Evolutionary conservation across 208 protist species (phyloP).

Genomic region (Wallacemonas collosoma): DNA sequence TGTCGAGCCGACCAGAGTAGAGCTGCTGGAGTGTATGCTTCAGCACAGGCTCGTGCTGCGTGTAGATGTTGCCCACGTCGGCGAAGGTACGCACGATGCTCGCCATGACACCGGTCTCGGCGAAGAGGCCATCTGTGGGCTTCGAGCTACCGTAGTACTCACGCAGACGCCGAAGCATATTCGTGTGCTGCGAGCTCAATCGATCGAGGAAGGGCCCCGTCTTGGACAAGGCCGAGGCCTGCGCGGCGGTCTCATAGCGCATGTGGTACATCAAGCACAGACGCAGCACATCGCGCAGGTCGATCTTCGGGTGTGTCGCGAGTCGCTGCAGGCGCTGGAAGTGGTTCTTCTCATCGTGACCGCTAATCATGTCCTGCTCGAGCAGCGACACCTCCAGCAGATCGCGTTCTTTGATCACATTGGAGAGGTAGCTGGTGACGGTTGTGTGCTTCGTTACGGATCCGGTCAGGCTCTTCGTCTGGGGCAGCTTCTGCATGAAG

Average conservation of each 20-base stretch:
- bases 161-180: conserved; percentile 56
- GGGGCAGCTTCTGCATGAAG: conserved; percentile 85
- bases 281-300: conserved; percentile 53
- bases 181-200: conserved; percentile 35
- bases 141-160: conserved; percentile 61
- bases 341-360: conserved; percentile 63
- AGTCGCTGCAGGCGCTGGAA: conserved; percentile 69
- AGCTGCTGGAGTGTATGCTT: conserved; percentile 81
- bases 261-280: conserved; percentile 86
- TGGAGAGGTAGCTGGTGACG: conserved; percentile 72
- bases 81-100: conserved; percentile 80
- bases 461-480: conserved; percentile 76
- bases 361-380: conserved; percentile 95
- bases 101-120: conserved; percentile 84
- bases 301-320: conserved; percentile 31
- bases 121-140: conserved; percentile 87
- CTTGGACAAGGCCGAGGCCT: conserved; percentile 18
- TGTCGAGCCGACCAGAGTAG: conserved; percentile 58
- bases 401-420: conserved; percentile 71
- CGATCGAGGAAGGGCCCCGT: conserved; percentile 43
- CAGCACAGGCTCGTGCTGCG: conserved; percentile 95
- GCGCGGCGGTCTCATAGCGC: conserved; percentile 62
- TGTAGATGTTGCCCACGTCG: conserved; percentile 97
- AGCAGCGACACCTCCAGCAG: conserved; percentile 94
- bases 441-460: conserved; percentile 89